Evolutionary conservation across 2,329 filamentous ascomycete species (phyloP).

Genomic region (Calcarisporium arbuscula): DNA sequence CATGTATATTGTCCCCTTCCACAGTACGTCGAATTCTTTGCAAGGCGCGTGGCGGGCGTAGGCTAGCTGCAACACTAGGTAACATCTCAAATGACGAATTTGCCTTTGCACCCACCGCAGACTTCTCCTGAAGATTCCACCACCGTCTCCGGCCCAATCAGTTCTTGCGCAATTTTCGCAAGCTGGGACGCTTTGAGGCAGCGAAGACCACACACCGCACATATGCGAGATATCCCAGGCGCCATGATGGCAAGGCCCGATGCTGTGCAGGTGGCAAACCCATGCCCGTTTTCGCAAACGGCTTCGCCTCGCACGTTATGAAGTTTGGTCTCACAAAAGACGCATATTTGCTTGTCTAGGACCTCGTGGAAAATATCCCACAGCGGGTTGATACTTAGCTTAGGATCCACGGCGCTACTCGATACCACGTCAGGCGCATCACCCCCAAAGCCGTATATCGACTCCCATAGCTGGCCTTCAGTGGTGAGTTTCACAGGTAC

Average conservation of each 20-base stretch:
- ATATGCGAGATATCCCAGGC: conserved; percentile 47
- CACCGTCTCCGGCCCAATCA: conserved; percentile 20
- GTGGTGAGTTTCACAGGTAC: no score
- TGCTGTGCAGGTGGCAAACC: conserved; percentile 44
- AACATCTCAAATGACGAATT: conserved; percentile 30
- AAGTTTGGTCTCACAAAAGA: conserved; percentile 38
- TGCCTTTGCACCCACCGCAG: conserved; percentile 35
- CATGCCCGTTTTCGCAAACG: conserved; percentile 31
- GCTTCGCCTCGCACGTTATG: conserved; percentile 25
- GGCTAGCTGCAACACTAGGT: no score
- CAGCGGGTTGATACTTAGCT: conserved; percentile 19
- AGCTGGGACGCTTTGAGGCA: conserved; percentile 42
- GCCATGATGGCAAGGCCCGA: conserved; percentile 48
- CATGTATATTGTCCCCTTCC: no score
- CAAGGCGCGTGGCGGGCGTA: no score
- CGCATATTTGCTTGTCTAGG: conserved; percentile 33
- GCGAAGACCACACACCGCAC: conserved; percentile 47
- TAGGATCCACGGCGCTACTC: conserved; percentile 10
- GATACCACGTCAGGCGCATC: conserved; percentile 35
- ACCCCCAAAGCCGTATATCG: conserved; percentile 50
- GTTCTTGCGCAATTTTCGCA: conserved; percentile 22
- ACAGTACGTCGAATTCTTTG: no score
- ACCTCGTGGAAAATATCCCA: conserved; percentile 32
- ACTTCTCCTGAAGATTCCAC: conserved; percentile 25
- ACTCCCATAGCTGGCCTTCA: conserved; percentile 50